phyloP scores from a whole-genome alignment of 2,329 filamentous ascomycete species.

The Truncatella angustata region DNA sequence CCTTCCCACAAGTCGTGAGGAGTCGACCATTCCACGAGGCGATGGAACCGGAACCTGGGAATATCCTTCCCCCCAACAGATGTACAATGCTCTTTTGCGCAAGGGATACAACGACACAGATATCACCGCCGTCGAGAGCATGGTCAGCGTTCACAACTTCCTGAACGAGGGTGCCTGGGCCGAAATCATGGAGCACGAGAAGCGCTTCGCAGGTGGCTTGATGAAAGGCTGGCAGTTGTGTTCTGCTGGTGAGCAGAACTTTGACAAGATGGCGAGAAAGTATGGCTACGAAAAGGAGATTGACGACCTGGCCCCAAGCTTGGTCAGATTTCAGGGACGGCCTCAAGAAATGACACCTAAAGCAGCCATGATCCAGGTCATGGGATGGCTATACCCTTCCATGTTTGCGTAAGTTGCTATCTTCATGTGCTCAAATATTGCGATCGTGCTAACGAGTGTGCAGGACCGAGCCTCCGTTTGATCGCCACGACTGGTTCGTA shows the following conservation, averaged over 20 bases:
- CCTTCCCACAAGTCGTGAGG: constrained; percentile 78
- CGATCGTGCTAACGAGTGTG: constrained; percentile 15
- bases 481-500: constrained; percentile 97
- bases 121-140: constrained; percentile 86
- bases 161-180: constrained; percentile 96
- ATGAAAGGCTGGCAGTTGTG: constrained; percentile 71
- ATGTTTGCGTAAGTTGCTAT: constrained; percentile 65
- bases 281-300: constrained; percentile 51
- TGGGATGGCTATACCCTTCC: constrained; percentile 76
- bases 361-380: constrained; percentile 75
- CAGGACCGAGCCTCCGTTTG: constrained; percentile 83
- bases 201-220: constrained; percentile 75
- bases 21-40: constrained; percentile 87
- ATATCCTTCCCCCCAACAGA: constrained; percentile 97
- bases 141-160: constrained; percentile 98
- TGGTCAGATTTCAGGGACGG: constrained; percentile 85
- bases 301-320: constrained; percentile 61
- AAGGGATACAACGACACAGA: constrained; percentile 97
- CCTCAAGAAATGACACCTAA: constrained; percentile 91
- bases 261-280: constrained; percentile 35
- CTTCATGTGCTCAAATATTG: not conserved
- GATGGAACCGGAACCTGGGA: constrained; percentile 84
- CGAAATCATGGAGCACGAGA: constrained; percentile 93
- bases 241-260: constrained; percentile 68
- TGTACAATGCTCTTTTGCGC: constrained; percentile 97